Percentiles rank a stretch among this genome's conserved stretches.
Conservation (phyloP, 2,329 filamentous ascomycete species). For the Ascochyta clinopodiicola region DNA sequence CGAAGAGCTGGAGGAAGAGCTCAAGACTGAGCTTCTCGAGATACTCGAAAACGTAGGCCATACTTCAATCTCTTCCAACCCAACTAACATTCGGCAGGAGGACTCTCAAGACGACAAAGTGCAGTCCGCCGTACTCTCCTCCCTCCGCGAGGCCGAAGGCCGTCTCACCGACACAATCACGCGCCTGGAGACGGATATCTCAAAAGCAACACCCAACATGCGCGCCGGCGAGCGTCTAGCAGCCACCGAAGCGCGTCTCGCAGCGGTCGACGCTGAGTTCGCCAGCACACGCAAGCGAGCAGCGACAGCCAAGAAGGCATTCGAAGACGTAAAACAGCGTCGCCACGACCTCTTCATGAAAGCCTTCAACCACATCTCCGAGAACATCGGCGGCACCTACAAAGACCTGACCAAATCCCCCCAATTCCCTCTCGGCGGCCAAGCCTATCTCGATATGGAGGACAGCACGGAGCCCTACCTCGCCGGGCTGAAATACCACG, state of each 20-base stretch:
- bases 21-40: constrained; percentile 61
- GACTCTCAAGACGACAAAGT: constrained; percentile 63
- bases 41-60: constrained; percentile 46
- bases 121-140: constrained; percentile 24
- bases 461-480: constrained; percentile 97
- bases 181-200: constrained; percentile 76
- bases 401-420: constrained; percentile 90
- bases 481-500: constrained; percentile 96
- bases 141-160: constrained; percentile 64
- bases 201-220: constrained; percentile 97
- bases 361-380: constrained; percentile 91
- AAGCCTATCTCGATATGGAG: constrained; percentile 88
- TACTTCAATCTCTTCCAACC: not conserved
- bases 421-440: constrained; percentile 91
- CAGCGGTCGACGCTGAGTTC: constrained; percentile 86
- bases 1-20: constrained; percentile 77
- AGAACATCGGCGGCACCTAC: constrained; percentile 93
- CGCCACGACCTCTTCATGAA: constrained; percentile 93
- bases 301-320: constrained; percentile 78
- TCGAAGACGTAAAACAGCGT: constrained; percentile 79
- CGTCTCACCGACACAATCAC: constrained; percentile 79
- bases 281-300: constrained; percentile 80
- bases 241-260: constrained; percentile 81
- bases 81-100: constrained; percentile 56
- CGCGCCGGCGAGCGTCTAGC: constrained; percentile 91